These are phyloP conservation scores for Termitomyces sp. DNA, from an alignment of 768 basidiomycete genomes.

Conservation along the genomic window DNA sequence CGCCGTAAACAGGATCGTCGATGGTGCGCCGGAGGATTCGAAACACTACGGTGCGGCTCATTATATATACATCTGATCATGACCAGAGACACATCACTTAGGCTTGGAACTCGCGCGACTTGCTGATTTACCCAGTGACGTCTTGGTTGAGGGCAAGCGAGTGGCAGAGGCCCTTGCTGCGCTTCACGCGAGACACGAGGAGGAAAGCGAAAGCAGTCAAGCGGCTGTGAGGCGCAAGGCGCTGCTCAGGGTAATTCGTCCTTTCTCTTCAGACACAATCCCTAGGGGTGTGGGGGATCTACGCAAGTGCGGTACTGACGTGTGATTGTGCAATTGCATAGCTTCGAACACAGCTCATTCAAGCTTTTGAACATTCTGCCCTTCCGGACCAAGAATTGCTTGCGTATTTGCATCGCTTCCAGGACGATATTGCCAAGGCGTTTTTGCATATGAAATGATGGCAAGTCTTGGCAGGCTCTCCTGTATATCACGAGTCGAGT, in stretches of 20 bases:
- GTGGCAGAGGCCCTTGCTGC: constrained; percentile 56
- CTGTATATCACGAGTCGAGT: not conserved
- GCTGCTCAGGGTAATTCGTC: constrained; percentile 49
- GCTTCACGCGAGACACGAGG: constrained; percentile 49
- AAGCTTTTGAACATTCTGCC: constrained; percentile 66
- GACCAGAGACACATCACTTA: constrained; percentile 20
- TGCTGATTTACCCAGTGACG: constrained; percentile 75
- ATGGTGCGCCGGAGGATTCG: constrained; percentile 56
- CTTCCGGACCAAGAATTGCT: constrained; percentile 68
- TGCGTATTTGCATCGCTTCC: constrained; percentile 60
- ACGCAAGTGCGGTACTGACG: not conserved
- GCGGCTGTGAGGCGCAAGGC: constrained; percentile 60
- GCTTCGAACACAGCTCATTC: constrained; percentile 70
- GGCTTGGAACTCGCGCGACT: constrained; percentile 86
- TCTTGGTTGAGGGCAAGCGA: constrained; percentile 55
- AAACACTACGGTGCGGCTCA: constrained; percentile 63
- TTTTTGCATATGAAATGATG: constrained; percentile 21
- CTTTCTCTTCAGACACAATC: not conserved
- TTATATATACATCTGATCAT: not conserved
- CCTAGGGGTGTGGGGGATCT: not conserved
- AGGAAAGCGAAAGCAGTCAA: constrained; percentile 56
- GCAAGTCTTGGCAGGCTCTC: not conserved
- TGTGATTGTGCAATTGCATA: constrained; percentile 18
- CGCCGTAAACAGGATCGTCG: constrained; percentile 50
- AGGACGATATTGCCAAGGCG: constrained; percentile 60